phyloP scores from a whole-genome alignment of 2,329 filamentous ascomycete species.

The Monosporascus sp. region DNA sequence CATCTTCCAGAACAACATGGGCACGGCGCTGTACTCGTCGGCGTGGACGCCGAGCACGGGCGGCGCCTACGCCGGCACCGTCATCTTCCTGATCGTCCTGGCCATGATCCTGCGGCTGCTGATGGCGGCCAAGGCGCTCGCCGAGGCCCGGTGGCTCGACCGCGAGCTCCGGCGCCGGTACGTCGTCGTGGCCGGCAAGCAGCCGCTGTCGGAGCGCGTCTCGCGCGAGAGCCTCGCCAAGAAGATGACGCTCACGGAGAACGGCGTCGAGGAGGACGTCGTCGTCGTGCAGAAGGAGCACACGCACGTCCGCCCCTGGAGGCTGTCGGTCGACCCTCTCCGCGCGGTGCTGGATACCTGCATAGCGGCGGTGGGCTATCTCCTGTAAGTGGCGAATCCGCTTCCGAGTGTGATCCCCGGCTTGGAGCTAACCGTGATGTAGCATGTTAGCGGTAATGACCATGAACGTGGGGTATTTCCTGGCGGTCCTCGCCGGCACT shows the following conservation, averaged over 20 bases:
- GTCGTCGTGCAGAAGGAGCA: slow-evolving; percentile 60
- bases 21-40: slow-evolving; percentile 51
- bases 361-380: slow-evolving; percentile 25
- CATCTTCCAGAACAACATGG: slow-evolving; percentile 52
- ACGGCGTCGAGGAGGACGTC: slow-evolving; percentile 77
- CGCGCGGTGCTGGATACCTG: slow-evolving; percentile 25
- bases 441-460: slow-evolving; percentile 32
- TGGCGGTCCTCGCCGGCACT: slow-evolving; percentile 32
- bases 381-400: slow-evolving; percentile 25
- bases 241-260: slow-evolving; percentile 62
- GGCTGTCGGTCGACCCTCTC: slow-evolving; percentile 60
- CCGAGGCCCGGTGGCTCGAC: slow-evolving; percentile 61
- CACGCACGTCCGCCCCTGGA: slow-evolving; percentile 61
- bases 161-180: slow-evolving; percentile 70
- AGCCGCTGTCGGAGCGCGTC: slow-evolving; percentile 53
- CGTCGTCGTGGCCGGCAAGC: slow-evolving; percentile 64
- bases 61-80: slow-evolving; percentile 79
- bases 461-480: slow-evolving; percentile 28
- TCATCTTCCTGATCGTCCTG: slow-evolving; percentile 83
- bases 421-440: slow-evolving; percentile 34
- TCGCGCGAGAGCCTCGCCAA: slow-evolving; percentile 57
- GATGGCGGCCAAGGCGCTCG: slow-evolving; percentile 63
- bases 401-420: too few species aligned
- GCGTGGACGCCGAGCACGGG: slow-evolving; percentile 67
- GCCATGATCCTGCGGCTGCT: slow-evolving; percentile 64